Percentiles rank a stretch among this genome's conserved stretches.
Conservation (phyloP, 805 yeast species). For the Priceomyces haplophilus region DNA sequence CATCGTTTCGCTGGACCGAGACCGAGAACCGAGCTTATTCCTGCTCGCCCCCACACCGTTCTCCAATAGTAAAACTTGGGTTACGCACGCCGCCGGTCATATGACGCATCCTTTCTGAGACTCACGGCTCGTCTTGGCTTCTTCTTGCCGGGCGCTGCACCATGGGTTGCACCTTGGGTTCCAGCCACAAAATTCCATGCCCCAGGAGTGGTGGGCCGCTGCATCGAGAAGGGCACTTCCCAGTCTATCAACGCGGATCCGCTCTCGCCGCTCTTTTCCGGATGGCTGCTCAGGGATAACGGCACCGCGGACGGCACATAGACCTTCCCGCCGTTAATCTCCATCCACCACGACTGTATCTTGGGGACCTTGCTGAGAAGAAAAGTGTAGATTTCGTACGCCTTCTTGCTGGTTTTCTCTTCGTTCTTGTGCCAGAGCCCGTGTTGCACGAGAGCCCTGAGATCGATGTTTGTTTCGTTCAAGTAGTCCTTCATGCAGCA, state of each 20-base stretch:
- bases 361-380: conserved; percentile 10
- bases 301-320: conserved; percentile 8
- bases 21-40: too few relatives aligned
- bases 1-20: too few relatives aligned
- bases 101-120: background rate
- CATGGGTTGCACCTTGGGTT: background rate
- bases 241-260: background rate
- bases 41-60: too few relatives aligned
- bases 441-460: conserved; percentile 30
- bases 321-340: conserved; percentile 12
- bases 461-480: conserved; percentile 17
- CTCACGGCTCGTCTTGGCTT: background rate
- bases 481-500: conserved; percentile 37
- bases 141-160: background rate
- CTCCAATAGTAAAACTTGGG: too few relatives aligned
- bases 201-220: conserved; percentile 16
- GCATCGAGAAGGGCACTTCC: background rate
- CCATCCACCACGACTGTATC: conserved; percentile 12
- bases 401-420: conserved; percentile 15
- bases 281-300: conserved; percentile 3
- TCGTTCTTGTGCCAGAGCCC: conserved; percentile 32
- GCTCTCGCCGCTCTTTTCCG: background rate
- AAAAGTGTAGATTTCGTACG: conserved; percentile 21
- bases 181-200: conserved; percentile 10
- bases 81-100: background rate